phyloP scores from a whole-genome alignment of 2,329 filamentous ascomycete genomes.

The Camillea tinctor region DNA sequence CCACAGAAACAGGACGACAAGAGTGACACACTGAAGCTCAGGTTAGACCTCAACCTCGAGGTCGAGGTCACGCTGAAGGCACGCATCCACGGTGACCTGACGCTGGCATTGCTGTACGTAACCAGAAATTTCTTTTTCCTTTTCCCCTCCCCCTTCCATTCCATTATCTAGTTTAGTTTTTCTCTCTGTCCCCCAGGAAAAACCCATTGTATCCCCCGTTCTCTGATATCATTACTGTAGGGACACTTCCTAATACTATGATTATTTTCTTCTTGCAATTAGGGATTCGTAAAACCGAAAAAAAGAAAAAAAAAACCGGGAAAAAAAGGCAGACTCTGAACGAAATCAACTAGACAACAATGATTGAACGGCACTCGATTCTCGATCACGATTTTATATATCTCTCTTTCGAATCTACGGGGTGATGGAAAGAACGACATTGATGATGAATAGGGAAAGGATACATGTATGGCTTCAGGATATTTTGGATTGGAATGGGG shows the following conservation, averaged over 20 bases:
- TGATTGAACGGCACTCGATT: too few species aligned
- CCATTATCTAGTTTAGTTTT: neutral
- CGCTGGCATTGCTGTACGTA: conserved; percentile 63
- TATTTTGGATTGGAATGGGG: too few species aligned
- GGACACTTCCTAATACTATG: neutral
- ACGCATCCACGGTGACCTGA: conserved; percentile 79
- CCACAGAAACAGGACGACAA: conserved; percentile 35
- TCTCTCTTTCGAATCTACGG: too few species aligned
- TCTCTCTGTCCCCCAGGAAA: neutral
- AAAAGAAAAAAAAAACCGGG: neutral
- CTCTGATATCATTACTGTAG: neutral
- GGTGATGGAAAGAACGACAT: too few species aligned
- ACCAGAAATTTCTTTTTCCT: neutral
- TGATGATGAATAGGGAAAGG: too few species aligned
- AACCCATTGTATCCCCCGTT: neutral
- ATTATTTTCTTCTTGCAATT: neutral
- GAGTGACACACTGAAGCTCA: conserved; percentile 65
- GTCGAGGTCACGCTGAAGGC: conserved; percentile 84
- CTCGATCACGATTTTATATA: too few species aligned
- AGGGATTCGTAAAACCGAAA: neutral
- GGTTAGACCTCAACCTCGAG: conserved; percentile 76
- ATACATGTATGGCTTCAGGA: too few species aligned
- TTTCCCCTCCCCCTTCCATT: too few species aligned
- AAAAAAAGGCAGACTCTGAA: too few species aligned
- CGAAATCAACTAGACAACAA: too few species aligned